Evolutionary conservation across 306 rosid species (phyloP).

Genomic region (Geum urbanum): DNA sequence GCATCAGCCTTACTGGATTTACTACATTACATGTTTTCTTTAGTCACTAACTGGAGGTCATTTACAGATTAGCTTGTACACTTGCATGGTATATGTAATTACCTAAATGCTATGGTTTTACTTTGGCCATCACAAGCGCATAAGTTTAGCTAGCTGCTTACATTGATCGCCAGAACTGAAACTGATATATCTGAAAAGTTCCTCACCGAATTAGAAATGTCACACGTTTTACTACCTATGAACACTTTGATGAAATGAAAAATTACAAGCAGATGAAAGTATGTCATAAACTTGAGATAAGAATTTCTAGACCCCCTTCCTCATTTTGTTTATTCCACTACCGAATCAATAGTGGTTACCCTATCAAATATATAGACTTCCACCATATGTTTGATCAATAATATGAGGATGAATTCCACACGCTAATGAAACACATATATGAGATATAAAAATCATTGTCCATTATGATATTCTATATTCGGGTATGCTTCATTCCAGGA

Average conservation of each 20-base stretch:
- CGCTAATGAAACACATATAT: no score
- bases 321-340: no score
- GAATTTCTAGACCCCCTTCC: no score
- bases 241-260: neutral
- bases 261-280: slow-evolving; percentile 14
- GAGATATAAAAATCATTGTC: no score
- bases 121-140: neutral
- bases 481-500: slow-evolving; percentile 5
- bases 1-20: no score
- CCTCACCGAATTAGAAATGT: neutral
- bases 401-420: neutral
- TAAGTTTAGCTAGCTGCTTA: neutral
- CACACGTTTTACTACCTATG: neutral
- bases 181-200: neutral
- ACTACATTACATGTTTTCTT: neutral
- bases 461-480: no score
- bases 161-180: neutral
- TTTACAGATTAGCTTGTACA: neutral
- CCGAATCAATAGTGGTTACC: no score
- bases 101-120: neutral
- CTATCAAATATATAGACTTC: neutral
- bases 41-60: neutral
- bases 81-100: neutral
- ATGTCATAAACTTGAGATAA: no score
- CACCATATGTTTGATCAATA: neutral